Base-by-base conservation (phyloP, 768 basidiomycete species). In the Scleroderma bovista region DNA sequence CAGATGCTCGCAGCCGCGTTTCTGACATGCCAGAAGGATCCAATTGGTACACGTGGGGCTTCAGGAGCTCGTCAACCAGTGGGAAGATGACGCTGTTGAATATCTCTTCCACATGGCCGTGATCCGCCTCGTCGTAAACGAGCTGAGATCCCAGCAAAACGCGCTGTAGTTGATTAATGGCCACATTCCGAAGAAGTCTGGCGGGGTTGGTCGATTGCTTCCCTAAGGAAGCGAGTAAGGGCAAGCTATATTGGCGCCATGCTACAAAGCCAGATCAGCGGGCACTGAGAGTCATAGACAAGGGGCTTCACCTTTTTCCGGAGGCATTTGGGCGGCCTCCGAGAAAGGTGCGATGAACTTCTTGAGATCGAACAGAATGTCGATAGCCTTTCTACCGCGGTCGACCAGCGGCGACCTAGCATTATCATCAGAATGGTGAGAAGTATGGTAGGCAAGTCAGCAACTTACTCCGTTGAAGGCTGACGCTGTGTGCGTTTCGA, bases 11-110 rank as follows among this genome's bases (percentile, higher is more conserved):
- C 31, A 97, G 65, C 3, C 95, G 80, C 8, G 91, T 94, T 70
- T 98, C 95, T 3, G 86, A 80, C 83, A 97, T 89, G 24, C 91
- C 93, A 55, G 79, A 74, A 0, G 89, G 86, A 63, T 96, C 94
- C 20, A 84, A 75, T 44, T 79, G 71, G 63, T 83, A 82, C 16
- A 88, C 80, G 52, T 93, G 84, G 1, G 89, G 85, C 59, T 88
- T 90, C 55, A 97, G 71, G 16, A 99, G 75, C 56, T 95, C 94
- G 54, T 97, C 93, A 26, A 97, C 68, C 36, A 97, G 78, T 4
- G 93, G 94, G 70, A 96, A 96, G 34, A 97, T 70, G 48, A 95
- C 84, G 32, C 81, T 77, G 64, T 91, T 88, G 73, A 98, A 96
- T 19, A 94, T 77, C 51, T 91, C 85, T 53, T 87, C 83, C 31